Percentiles rank a stretch among this genome's conserved stretches.
phyloP scores from a whole-genome alignment of 192 early-diverging fungal species.

The Linnemannia zychae region DNA sequence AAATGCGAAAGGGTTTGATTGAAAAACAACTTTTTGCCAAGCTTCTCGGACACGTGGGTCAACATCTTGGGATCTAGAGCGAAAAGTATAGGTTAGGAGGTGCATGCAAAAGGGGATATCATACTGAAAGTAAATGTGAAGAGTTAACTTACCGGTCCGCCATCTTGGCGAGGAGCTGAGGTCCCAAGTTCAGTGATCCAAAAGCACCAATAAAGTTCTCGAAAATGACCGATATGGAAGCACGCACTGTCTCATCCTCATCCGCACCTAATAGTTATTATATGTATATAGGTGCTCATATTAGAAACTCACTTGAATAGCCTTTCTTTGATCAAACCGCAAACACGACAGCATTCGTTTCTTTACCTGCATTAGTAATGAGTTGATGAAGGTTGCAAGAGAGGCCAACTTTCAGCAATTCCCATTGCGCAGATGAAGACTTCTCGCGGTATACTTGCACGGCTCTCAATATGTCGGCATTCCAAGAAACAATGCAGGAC shows the following conservation, averaged over 20 bases:
- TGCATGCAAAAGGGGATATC: neutral
- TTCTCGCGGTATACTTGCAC: neutral
- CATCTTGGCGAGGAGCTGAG: slow-evolving; percentile 39
- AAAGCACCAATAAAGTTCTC: slow-evolving; percentile 45
- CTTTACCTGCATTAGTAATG: slow-evolving; percentile 35
- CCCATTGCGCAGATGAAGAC: slow-evolving; percentile 3
- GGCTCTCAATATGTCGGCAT: slow-evolving; percentile 7
- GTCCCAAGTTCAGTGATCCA: slow-evolving; percentile 39
- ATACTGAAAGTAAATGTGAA: too few relatives aligned
- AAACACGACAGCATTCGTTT: neutral
- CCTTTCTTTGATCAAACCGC: neutral
- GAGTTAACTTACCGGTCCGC: slow-evolving; percentile 27
- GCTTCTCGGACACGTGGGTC: slow-evolving; percentile 20
- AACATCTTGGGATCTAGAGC: slow-evolving; percentile 31
- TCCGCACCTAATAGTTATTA: slow-evolving; percentile 50
- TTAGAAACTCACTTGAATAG: neutral
- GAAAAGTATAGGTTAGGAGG: neutral
- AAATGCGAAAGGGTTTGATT: slow-evolving; percentile 43
- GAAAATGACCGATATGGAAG: slow-evolving; percentile 25
- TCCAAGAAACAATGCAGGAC: slow-evolving; percentile 31
- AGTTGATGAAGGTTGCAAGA: slow-evolving; percentile 36
- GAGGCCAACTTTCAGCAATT: neutral
- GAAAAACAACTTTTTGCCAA: slow-evolving; percentile 35
- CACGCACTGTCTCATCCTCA: slow-evolving; percentile 39
- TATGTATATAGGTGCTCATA: too few relatives aligned